Evolutionary conservation across 2,329 filamentous ascomycete species (phyloP).

Genomic region (Sporothrix humicola): DNA sequence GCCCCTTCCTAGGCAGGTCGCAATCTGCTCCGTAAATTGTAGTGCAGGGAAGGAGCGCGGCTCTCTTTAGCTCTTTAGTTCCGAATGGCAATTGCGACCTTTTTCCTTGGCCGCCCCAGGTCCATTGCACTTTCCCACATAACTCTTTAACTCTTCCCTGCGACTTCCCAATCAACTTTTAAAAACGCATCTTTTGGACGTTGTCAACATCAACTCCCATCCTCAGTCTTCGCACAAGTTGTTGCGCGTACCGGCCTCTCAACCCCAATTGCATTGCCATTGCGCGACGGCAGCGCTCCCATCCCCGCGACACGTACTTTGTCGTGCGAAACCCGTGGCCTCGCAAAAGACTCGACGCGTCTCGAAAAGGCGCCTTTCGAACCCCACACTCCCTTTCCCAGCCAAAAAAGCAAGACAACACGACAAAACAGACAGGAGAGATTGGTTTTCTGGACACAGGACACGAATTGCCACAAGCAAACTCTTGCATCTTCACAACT

Average conservation of each 20-base stretch:
- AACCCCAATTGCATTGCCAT: slow-evolving; percentile 1
- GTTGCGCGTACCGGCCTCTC: background rate
- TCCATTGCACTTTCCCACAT: slow-evolving; percentile 13
- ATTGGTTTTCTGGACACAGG: background rate
- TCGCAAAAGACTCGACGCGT: slow-evolving; percentile 27
- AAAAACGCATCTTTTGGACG: background rate
- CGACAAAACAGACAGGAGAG: background rate
- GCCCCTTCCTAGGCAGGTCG: slow-evolving; percentile 9
- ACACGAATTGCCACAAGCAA: slow-evolving; percentile 4
- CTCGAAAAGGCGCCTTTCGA: slow-evolving; percentile 4
- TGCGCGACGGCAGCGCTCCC: background rate
- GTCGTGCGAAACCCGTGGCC: background rate
- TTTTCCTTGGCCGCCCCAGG: slow-evolving; percentile 11
- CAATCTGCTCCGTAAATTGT: slow-evolving; percentile 27
- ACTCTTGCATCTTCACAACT: background rate
- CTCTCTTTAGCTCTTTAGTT: slow-evolving; percentile 30
- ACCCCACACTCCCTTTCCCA: slow-evolving; percentile 29
- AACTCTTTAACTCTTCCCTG: background rate
- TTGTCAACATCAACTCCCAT: slow-evolving; percentile 7
- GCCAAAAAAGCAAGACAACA: slow-evolving; percentile 14
- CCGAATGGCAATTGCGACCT: slow-evolving; percentile 27
- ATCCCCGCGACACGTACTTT: slow-evolving; percentile 19
- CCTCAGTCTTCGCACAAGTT: background rate
- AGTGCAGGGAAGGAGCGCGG: slow-evolving; percentile 26
- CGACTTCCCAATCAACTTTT: slow-evolving; percentile 7